Evolutionary conservation across 2,329 filamentous ascomycete species (phyloP).

Genomic region (Pyrenochaeta sp.): DNA sequence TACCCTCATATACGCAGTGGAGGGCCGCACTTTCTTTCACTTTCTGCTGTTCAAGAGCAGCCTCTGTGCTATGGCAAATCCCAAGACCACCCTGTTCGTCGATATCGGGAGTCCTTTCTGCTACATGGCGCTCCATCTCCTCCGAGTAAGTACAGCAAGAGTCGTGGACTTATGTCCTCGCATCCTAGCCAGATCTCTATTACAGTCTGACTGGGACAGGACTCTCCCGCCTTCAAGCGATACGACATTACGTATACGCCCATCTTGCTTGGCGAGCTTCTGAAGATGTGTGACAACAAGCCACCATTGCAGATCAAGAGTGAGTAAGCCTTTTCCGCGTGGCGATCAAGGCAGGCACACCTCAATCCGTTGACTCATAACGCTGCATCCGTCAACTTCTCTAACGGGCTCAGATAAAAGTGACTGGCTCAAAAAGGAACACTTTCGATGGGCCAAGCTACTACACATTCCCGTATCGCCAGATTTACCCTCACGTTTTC

Average conservation of each 20-base stretch:
- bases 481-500: constrained; percentile 58
- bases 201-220: constrained; percentile 44
- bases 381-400: neutral
- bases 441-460: constrained; percentile 60
- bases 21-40: neutral
- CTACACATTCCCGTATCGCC: constrained; percentile 62
- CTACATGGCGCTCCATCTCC: constrained; percentile 65
- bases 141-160: constrained; percentile 23
- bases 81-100: constrained; percentile 63
- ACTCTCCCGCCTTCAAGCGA: constrained; percentile 62
- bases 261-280: constrained; percentile 66
- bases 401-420: constrained; percentile 60
- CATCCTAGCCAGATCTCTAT: neutral
- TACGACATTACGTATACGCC: constrained; percentile 65
- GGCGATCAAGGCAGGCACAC: neutral
- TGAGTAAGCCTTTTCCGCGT: constrained; percentile 30
- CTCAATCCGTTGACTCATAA: neutral
- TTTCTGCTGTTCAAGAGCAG: neutral
- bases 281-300: constrained; percentile 62
- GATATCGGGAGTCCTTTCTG: constrained; percentile 67
- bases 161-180: neutral
- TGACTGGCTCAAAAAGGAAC: constrained; percentile 63
- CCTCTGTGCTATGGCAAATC: constrained; percentile 49
- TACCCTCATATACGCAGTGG: neutral
- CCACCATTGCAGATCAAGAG: constrained; percentile 65